phyloP scores from a whole-genome alignment of 768 basidiomycete species.

The Butyriboletus loyo region DNA sequence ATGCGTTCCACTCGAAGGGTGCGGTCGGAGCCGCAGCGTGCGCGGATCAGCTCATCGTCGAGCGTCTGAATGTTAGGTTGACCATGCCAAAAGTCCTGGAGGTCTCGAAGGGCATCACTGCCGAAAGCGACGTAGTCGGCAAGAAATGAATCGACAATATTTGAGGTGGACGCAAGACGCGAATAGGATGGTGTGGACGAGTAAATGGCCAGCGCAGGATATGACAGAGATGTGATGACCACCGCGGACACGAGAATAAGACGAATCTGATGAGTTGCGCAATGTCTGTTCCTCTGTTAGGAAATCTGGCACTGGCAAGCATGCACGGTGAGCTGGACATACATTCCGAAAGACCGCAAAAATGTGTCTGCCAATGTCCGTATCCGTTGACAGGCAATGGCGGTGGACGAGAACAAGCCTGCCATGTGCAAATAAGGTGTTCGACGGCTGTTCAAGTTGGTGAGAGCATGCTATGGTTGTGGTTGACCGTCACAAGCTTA shows the following conservation, averaged over 20 bases:
- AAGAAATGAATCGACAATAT: conserved; percentile 62
- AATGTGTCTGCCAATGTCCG: conserved; percentile 44
- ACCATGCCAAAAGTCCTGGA: conserved; percentile 70
- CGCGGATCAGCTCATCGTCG: conserved; percentile 68
- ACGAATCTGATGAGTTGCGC: conserved; percentile 86
- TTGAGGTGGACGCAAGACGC: conserved; percentile 47
- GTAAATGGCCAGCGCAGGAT: conserved; percentile 86
- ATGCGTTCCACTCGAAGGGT: conserved; percentile 78
- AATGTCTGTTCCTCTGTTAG: conserved; percentile 54
- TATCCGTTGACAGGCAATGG: conserved; percentile 31
- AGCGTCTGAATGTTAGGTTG: conserved; percentile 60
- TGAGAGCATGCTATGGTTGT: conserved; percentile 17
- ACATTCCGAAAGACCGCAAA: conserved; percentile 80
- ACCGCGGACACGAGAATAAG: conserved; percentile 84
- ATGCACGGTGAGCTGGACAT: conserved; percentile 33
- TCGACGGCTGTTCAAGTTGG: conserved; percentile 10
- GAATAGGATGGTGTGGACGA: conserved; percentile 68
- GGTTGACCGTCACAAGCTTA: neutral
- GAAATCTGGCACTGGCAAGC: neutral
- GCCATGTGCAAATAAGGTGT: conserved; percentile 21
- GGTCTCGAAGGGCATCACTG: conserved; percentile 55
- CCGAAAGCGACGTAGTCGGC: conserved; percentile 51
- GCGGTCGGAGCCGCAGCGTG: conserved; percentile 65
- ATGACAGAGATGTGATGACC: conserved; percentile 86
- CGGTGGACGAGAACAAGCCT: conserved; percentile 16